Conservation (phyloP, 2,329 filamentous ascomycete species). For the Phoma sp. region DNA sequence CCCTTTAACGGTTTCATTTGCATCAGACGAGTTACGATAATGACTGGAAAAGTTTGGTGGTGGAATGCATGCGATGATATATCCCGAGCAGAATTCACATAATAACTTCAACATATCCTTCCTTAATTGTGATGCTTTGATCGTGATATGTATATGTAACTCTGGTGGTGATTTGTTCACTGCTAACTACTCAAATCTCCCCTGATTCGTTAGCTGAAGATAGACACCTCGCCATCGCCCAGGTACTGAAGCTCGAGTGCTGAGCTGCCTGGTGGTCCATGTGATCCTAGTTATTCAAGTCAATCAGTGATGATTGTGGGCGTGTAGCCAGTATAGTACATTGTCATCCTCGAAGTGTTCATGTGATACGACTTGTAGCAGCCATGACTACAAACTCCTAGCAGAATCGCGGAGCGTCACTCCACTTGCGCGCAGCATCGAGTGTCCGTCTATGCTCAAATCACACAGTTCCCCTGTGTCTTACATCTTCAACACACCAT, state of each 20-base stretch:
- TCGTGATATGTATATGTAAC: too few species aligned
- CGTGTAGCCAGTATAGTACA: too few species aligned
- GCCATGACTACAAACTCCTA: background rate
- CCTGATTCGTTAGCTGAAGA: too few species aligned
- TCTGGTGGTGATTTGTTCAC: too few species aligned
- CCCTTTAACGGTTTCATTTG: slow-evolving; percentile 39
- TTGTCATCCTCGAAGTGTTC: too few species aligned
- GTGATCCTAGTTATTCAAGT: too few species aligned
- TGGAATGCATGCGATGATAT: slow-evolving; percentile 36
- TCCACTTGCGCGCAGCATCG: background rate
- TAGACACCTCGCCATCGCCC: too few species aligned
- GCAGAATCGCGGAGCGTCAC: background rate
- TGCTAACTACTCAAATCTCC: background rate
- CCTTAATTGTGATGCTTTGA: slow-evolving; percentile 12
- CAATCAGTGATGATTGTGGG: too few species aligned
- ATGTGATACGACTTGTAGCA: background rate
- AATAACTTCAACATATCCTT: slow-evolving; percentile 27
- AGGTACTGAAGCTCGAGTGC: too few species aligned
- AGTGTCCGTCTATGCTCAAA: background rate
- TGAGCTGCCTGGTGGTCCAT: too few species aligned
- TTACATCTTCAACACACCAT: background rate
- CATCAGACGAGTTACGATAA: slow-evolving; percentile 49
- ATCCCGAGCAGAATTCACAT: slow-evolving; percentile 35
- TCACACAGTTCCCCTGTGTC: background rate
- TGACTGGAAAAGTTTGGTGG: slow-evolving; percentile 46